Conservation (phyloP, 2,329 filamentous ascomycete genomes). For the Leptosphaerulina australis region DNA sequence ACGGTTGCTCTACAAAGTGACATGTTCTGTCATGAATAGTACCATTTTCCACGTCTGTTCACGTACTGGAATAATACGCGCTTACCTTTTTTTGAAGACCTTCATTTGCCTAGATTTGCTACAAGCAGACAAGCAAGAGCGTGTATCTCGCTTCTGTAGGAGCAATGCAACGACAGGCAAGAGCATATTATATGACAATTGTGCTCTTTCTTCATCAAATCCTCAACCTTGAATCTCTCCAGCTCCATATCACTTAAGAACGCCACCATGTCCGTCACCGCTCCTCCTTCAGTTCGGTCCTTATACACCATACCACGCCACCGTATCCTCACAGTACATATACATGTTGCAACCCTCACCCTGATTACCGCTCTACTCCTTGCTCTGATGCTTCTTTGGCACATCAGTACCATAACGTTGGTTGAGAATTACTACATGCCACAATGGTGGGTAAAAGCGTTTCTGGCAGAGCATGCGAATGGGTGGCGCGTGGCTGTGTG, state of each 20-base stretch:
- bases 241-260: not conserved
- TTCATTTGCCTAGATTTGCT: no score
- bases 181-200: no score
- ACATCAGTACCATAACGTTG: constrained; percentile 23
- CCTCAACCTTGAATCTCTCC: not conserved
- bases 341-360: constrained; percentile 15
- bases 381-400: constrained; percentile 30
- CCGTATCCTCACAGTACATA: constrained; percentile 8
- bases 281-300: not conserved
- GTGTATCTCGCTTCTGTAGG: no score
- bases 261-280: not conserved
- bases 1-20: no score
- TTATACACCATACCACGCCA: not conserved
- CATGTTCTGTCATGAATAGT: no score
- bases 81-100: no score
- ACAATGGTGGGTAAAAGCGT: constrained; percentile 13
- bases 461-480: constrained; percentile 13
- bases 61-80: no score
- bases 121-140: no score
- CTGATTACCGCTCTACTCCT: constrained; percentile 24
- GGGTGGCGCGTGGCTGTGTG: constrained; percentile 20
- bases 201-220: no score
- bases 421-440: constrained; percentile 29
- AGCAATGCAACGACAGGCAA: no score
- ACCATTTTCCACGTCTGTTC: no score